A percentile compares a stretch with the other conserved stretches of the same genome.
Evolutionary conservation across 139 green algal species (phyloP).

Genomic region (Chlamydomonas asymmetrica): DNA sequence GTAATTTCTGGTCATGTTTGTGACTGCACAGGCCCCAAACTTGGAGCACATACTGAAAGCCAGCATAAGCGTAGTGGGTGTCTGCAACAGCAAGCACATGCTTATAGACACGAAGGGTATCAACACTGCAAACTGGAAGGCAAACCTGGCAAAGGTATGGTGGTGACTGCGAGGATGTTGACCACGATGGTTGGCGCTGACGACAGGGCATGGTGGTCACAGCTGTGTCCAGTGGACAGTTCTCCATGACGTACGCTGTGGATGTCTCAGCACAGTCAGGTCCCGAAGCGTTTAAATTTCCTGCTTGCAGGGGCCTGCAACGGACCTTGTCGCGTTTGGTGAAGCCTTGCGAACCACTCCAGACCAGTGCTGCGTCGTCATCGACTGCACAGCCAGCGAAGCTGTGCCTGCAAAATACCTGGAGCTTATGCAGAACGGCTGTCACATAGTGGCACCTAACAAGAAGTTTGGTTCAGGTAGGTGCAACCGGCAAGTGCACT

Average conservation of each 20-base stretch:
- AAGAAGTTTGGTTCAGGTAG: conserved; percentile 88
- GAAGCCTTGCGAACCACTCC: neutral
- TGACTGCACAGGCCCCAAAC: neutral
- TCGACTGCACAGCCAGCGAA: conserved; percentile 91
- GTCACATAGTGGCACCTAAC: conserved; percentile 91
- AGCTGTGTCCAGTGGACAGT: neutral
- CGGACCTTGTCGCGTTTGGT: conserved; percentile 10
- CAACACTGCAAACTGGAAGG: neutral
- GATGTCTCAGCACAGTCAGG: too few species aligned
- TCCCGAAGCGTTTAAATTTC: too few species aligned
- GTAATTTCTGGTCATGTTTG: too few species aligned
- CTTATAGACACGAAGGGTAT: conserved; percentile 16
- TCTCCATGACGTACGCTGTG: neutral
- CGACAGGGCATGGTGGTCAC: neutral
- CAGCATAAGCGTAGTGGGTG: conserved; percentile 19
- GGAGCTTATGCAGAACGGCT: conserved; percentile 72
- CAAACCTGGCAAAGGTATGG: neutral
- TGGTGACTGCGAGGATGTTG: neutral
- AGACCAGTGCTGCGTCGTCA: conserved; percentile 61
- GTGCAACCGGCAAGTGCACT: neutral
- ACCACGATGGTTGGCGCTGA: neutral
- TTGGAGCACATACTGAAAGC: conserved; percentile 13
- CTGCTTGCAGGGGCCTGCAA: neutral
- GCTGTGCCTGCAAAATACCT: conserved; percentile 57
- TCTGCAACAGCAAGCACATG: conserved; percentile 43